Base-by-base conservation (phyloP, 2,329 filamentous ascomycete species). In the Leptographium wingfieldii region DNA sequence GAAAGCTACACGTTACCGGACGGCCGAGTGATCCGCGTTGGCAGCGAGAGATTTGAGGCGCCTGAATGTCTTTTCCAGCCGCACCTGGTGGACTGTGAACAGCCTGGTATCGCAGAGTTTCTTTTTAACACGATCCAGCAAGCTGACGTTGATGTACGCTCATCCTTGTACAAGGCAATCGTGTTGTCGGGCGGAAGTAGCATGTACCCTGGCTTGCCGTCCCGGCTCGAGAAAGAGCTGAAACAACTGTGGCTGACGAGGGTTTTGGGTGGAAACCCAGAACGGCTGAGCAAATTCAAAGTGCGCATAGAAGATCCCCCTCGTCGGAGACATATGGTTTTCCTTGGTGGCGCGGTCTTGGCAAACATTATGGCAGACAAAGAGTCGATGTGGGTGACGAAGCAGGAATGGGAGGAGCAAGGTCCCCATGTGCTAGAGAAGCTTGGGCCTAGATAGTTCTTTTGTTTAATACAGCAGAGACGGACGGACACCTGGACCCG, bases 351-450 rank as follows among this genome's bases (percentile, higher is more conserved):
- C 67, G 94, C 94, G 31, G 94, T 99, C 64, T 78, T 99, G 68
- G 94, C 94, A 67, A 97, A 97, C 72, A 95, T 99, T 73, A 97
- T 99, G 88, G 92, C 94, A 54, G 92, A 97, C 76, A 97, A 96
- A 77, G 90, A 96, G 73, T 88, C 87, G 72, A 97, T 97, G 94
- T 99, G 94, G 94, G 92, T 99, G 69, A 88, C 87, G 67, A 96
- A 96, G 80, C 82, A 88, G 69, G 94, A 99, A 75, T 99, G 94
- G 94, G 83, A 94, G 69, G 94, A 99, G 76, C 87, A 96, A 72
- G 94, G 94, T 48, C 72, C 87, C 46, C 81, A 87, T 61, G 86
- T 88, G 62, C 75, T 99, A 70, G 90, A 95, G 77, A 99, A 97
- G 80, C 79, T 99, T 68, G 94, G 94, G 16, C 90, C 91, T 57